Evolutionary conservation across 108 stramenopile species (phyloP).

Genomic region (Cyclotella choctawhatcheeana): DNA sequence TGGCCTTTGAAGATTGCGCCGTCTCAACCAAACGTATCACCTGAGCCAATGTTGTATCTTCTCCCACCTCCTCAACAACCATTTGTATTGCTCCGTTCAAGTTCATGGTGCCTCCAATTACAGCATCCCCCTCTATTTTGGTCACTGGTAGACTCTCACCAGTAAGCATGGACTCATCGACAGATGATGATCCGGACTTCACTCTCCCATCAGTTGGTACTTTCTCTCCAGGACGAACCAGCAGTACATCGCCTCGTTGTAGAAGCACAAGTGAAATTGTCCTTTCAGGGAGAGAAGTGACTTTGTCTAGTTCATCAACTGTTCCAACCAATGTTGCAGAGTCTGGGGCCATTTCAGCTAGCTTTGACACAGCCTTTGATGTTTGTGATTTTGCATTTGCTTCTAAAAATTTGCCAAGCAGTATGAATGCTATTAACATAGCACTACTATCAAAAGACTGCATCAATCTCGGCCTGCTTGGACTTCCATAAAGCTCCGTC

Average conservation of each 20-base stretch:
- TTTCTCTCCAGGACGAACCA: constrained; percentile 76
- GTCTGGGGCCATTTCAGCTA: constrained; percentile 56
- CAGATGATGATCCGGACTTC: constrained; percentile 71
- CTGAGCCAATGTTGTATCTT: constrained; percentile 71
- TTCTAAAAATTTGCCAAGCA: constrained; percentile 86
- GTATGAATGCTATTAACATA: constrained; percentile 72
- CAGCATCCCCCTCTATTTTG: constrained; percentile 55
- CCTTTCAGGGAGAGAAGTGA: constrained; percentile 25
- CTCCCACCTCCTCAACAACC: constrained; percentile 60
- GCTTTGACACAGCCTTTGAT: constrained; percentile 49
- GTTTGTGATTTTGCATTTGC: constrained; percentile 51
- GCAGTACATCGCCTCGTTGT: constrained; percentile 69
- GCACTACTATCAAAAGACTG: constrained; percentile 80
- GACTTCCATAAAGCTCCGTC: background rate
- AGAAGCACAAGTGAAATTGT: constrained; percentile 46
- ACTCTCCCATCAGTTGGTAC: constrained; percentile 87
- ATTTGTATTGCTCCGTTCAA: constrained; percentile 53
- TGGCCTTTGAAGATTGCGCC: constrained; percentile 81
- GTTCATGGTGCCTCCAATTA: constrained; percentile 76
- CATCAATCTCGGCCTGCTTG: constrained; percentile 43
- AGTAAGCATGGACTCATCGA: constrained; percentile 89
- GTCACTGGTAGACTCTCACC: constrained; percentile 77
- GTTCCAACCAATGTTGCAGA: constrained; percentile 54
- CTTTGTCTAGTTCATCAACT: constrained; percentile 15
- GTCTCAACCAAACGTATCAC: constrained; percentile 81